phyloP scores from a whole-genome alignment of 1,284 basidiomycete species.

The Xanthoconium separans region DNA sequence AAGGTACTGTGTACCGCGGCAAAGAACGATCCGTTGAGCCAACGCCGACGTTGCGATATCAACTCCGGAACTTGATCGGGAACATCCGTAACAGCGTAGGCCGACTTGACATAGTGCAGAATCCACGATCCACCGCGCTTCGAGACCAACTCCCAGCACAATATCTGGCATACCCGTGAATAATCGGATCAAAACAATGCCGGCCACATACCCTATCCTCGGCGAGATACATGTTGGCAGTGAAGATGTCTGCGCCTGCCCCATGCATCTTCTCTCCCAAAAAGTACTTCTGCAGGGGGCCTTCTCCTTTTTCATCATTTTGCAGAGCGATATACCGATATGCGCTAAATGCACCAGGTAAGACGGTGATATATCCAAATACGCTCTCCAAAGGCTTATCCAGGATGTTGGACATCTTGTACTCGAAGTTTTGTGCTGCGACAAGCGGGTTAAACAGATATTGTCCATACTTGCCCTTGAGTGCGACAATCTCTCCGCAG shows the following conservation, averaged over 20 bases:
- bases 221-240: conserved; percentile 94
- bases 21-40: conserved; percentile 98
- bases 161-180: conserved; percentile 48
- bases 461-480: conserved; percentile 80
- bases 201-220: conserved; percentile 71
- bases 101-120: conserved; percentile 91
- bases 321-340: conserved; percentile 90
- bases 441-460: conserved; percentile 84
- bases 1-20: conserved; percentile 88
- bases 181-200: background rate
- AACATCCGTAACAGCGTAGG: conserved; percentile 90
- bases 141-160: conserved; percentile 93
- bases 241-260: conserved; percentile 85
- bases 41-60: conserved; percentile 89
- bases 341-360: conserved; percentile 93
- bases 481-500: conserved; percentile 94
- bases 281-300: conserved; percentile 93
- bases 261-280: conserved; percentile 93
- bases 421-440: conserved; percentile 94
- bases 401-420: conserved; percentile 94
- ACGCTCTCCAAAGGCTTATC: conserved; percentile 87
- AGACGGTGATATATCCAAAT: conserved; percentile 91
- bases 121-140: conserved; percentile 87
- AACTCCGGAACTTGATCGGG: conserved; percentile 87
- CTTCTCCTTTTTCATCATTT: conserved; percentile 81